These are phyloP conservation scores for Orbilia blumenaviensis DNA, from an alignment of 2,329 filamentous ascomycete genomes.

Conservation along the genomic window DNA sequence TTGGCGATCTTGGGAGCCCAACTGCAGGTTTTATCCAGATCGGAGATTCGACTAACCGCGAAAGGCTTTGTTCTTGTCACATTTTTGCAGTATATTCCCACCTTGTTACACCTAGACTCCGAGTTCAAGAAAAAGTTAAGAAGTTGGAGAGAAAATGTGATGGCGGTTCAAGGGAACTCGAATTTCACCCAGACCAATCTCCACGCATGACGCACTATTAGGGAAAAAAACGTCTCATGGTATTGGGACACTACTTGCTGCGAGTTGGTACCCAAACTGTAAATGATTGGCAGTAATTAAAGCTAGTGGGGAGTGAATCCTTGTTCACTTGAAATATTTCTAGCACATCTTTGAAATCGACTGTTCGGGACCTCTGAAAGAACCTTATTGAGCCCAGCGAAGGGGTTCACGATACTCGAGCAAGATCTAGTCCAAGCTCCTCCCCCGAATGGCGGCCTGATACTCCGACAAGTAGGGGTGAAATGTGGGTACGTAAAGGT, in stretches of 20 bases:
- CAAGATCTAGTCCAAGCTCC: slow-evolving; percentile 15
- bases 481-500: slow-evolving; percentile 12
- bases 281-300: slow-evolving; percentile 46
- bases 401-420: slow-evolving; percentile 33
- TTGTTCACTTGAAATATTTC: slow-evolving; percentile 20
- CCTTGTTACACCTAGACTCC: not conserved
- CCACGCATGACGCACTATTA: slow-evolving; percentile 45
- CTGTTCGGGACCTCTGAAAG: slow-evolving; percentile 25
- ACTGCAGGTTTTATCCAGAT: not conserved
- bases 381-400: slow-evolving; percentile 10
- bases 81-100: not conserved
- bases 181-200: slow-evolving; percentile 24
- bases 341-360: slow-evolving; percentile 37
- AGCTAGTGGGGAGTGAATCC: slow-evolving; percentile 18
- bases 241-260: slow-evolving; percentile 10
- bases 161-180: slow-evolving; percentile 22
- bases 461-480: no score
- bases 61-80: not conserved
- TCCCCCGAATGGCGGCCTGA: not conserved
- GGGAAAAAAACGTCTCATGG: slow-evolving; percentile 20
- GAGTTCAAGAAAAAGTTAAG: not conserved
- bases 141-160: slow-evolving; percentile 34
- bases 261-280: slow-evolving; percentile 6
- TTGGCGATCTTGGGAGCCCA: slow-evolving; percentile 4
- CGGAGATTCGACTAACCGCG: not conserved